Evolutionary conservation across 2,329 filamentous ascomycete genomes (phyloP).

Genomic region (Aspergillus melleus): DNA sequence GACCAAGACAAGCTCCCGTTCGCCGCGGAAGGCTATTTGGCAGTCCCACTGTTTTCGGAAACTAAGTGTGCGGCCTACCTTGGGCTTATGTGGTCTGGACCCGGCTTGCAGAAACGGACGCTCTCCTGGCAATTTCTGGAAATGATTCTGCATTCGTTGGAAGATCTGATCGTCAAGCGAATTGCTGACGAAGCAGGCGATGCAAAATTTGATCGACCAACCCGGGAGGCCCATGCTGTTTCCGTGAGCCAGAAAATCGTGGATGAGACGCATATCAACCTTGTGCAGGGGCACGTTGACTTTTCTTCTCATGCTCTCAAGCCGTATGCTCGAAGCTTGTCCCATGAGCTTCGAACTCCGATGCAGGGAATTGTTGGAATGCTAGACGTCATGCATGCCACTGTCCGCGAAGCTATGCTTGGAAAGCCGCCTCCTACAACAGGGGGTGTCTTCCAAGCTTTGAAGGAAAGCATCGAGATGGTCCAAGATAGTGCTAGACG

Average conservation of each 20-base stretch:
- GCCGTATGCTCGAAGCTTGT: conserved; percentile 70
- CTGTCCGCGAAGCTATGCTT: conserved; percentile 65
- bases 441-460: conserved; percentile 58
- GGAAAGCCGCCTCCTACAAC: conserved; percentile 52
- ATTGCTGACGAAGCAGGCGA: conserved; percentile 57
- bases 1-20: conserved; percentile 60
- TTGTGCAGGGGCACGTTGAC: conserved; percentile 58
- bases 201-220: conserved; percentile 30
- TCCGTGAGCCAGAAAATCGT: conserved; percentile 21
- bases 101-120: conserved; percentile 57
- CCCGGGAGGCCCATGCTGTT: conserved; percentile 24
- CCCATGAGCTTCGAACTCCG: conserved; percentile 69
- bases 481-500: conserved; percentile 71
- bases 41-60: conserved; percentile 64
- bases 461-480: conserved; percentile 69
- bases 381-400: conserved; percentile 75
- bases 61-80: conserved; percentile 69
- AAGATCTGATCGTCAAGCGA: conserved; percentile 64
- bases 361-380: conserved; percentile 77
- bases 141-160: conserved; percentile 66
- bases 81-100: conserved; percentile 68
- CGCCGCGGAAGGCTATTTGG: conserved; percentile 65
- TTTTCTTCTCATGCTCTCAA: conserved; percentile 63
- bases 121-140: conserved; percentile 68
- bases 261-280: conserved; percentile 41